Conservation (phyloP, 768 basidiomycete species). For the Phaeotremella fagi region DNA sequence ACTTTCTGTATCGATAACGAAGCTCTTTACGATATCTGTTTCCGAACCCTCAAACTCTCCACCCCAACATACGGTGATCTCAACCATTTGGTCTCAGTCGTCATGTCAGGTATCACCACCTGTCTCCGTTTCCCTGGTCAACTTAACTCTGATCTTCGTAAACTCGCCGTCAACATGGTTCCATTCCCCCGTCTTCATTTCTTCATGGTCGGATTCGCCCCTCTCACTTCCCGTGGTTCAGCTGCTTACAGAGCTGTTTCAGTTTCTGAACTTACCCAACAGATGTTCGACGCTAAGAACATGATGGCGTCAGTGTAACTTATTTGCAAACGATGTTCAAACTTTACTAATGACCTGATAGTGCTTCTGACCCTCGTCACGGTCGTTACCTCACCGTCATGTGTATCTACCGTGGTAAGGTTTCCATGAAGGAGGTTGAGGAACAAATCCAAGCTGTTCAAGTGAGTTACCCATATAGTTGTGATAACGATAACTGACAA, state of each 20-base stretch:
- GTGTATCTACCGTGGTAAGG: slow-evolving; percentile 97
- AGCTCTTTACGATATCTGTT: slow-evolving; percentile 98
- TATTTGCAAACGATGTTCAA: neutral
- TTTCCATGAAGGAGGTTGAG: slow-evolving; percentile 99
- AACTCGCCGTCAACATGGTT: slow-evolving; percentile 91
- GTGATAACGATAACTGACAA: neutral
- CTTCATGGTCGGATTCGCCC: slow-evolving; percentile 91
- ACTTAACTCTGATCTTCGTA: slow-evolving; percentile 96
- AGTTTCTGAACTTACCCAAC: slow-evolving; percentile 94
- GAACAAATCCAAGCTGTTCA: slow-evolving; percentile 94
- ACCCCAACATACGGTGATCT: slow-evolving; percentile 96
- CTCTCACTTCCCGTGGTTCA: slow-evolving; percentile 67
- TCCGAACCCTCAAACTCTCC: slow-evolving; percentile 92
- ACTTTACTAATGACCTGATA: neutral
- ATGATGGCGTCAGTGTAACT: slow-evolving; percentile 38
- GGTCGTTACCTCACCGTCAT: slow-evolving; percentile 92
- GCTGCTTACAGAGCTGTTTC: slow-evolving; percentile 95
- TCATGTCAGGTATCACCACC: slow-evolving; percentile 98
- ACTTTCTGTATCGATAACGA: slow-evolving; percentile 99
- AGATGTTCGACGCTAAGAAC: slow-evolving; percentile 99
- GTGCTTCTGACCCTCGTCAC: slow-evolving; percentile 70
- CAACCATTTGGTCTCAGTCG: slow-evolving; percentile 94
- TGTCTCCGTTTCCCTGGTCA: slow-evolving; percentile 99
- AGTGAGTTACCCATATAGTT: slow-evolving; percentile 1
- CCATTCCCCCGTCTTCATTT: slow-evolving; percentile 98